Evolutionary conservation across 805 yeast genomes (phyloP).

Genomic region (Candida corydali): DNA sequence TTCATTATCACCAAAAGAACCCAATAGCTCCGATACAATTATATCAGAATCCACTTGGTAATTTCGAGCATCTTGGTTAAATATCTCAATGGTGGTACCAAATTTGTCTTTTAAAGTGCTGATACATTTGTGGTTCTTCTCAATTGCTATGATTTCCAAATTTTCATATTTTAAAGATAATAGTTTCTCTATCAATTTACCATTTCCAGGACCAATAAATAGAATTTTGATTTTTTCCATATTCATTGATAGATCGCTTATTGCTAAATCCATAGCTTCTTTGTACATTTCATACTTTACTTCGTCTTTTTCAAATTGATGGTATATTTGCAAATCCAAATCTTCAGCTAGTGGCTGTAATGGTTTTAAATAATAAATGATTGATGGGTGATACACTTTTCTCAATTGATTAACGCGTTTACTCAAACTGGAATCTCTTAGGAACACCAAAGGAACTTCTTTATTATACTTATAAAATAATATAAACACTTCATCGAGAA

Average conservation of each 20-base stretch:
- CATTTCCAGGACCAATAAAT: slow-evolving; percentile 86
- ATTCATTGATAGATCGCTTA: slow-evolving; percentile 22
- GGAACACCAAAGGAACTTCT: slow-evolving; percentile 3
- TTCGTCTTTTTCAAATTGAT: slow-evolving; percentile 65
- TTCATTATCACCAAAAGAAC: slow-evolving; percentile 93
- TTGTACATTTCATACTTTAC: slow-evolving; percentile 68
- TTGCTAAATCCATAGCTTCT: slow-evolving; percentile 55
- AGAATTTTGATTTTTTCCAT: slow-evolving; percentile 29
- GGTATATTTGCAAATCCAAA: slow-evolving; percentile 58
- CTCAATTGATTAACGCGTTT: neutral
- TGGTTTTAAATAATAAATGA: slow-evolving; percentile 35
- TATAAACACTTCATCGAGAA: neutral
- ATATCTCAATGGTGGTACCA: slow-evolving; percentile 42
- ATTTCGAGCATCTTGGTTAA: slow-evolving; percentile 55
- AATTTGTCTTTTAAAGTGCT: slow-evolving; percentile 48
- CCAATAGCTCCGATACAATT: slow-evolving; percentile 76
- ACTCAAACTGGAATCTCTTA: neutral
- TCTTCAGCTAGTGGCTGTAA: slow-evolving; percentile 65
- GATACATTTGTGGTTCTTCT: slow-evolving; percentile 64
- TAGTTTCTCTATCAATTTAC: slow-evolving; percentile 61
- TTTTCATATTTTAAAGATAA: neutral
- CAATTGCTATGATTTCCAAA: slow-evolving; percentile 48
- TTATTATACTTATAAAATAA: slow-evolving; percentile 1
- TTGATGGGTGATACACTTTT: neutral
- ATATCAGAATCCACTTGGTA: slow-evolving; percentile 25